A percentile compares a stretch with the other conserved stretches of the same genome.
Conservation (phyloP, 2,329 filamentous ascomycete species). For the Lachnellula occidentalis region DNA sequence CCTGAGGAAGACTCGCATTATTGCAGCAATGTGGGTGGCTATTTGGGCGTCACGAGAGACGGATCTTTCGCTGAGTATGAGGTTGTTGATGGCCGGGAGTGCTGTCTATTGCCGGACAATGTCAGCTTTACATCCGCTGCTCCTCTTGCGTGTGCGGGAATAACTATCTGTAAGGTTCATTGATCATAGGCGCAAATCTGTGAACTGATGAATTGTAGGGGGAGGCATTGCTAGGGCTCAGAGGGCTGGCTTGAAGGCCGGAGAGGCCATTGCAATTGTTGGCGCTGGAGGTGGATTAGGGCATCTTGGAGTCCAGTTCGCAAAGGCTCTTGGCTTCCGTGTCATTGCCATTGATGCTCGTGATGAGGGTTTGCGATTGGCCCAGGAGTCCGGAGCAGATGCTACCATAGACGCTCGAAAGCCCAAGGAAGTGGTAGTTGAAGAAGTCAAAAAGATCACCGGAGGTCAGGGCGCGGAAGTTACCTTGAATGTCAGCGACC, state of each 20-base stretch:
- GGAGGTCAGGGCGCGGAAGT: constrained; percentile 45
- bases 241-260: constrained; percentile 28
- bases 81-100: constrained; percentile 42
- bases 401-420: constrained; percentile 46
- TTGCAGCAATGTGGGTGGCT: constrained; percentile 40
- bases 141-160: constrained; percentile 51
- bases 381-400: constrained; percentile 43
- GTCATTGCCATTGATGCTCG: constrained; percentile 50
- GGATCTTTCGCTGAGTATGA: constrained; percentile 55
- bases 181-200: constrained; percentile 34
- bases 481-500: constrained; percentile 50
- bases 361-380: constrained; percentile 46
- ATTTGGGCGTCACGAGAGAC: constrained; percentile 44
- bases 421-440: constrained; percentile 42
- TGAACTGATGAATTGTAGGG: constrained; percentile 38
- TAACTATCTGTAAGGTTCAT: constrained; percentile 31
- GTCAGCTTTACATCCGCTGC: constrained; percentile 47
- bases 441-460: constrained; percentile 43
- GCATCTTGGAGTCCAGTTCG: constrained; percentile 46
- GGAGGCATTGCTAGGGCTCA: constrained; percentile 33
- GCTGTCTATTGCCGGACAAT: constrained; percentile 42
- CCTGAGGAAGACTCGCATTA: constrained; percentile 48
- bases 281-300: constrained; percentile 48
- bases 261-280: constrained; percentile 39
- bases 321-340: constrained; percentile 43